Evolutionary conservation across 192 early-diverging fungal species (phyloP).

Genomic region (Neocallimastix lanati): DNA sequence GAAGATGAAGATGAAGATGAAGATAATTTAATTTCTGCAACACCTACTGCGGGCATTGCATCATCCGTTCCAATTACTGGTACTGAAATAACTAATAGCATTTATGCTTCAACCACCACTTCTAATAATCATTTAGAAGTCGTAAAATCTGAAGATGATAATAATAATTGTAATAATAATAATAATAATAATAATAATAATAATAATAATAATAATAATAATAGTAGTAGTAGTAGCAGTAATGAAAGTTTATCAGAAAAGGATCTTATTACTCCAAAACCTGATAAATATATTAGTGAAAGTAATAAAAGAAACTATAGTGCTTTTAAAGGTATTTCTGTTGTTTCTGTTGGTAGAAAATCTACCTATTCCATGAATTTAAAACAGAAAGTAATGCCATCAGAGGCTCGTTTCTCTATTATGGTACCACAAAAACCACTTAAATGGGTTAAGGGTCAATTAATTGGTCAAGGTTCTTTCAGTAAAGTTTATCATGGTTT

Average conservation of each 20-base stretch:
- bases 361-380: background rate
- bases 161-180: too few species aligned
- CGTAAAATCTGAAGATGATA: too few species aligned
- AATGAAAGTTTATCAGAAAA: background rate
- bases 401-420: background rate
- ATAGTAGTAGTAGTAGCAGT: too few species aligned
- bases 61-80: too few species aligned
- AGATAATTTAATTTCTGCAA: too few species aligned
- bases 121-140: too few species aligned
- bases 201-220: too few species aligned
- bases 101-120: too few species aligned
- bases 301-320: background rate
- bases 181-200: too few species aligned
- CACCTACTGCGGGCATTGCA: too few species aligned
- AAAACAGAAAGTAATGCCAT: background rate
- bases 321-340: background rate
- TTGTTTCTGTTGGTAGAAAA: background rate
- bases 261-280: background rate
- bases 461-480: slow-evolving; percentile 93
- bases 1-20: too few species aligned
- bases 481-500: slow-evolving; percentile 83
- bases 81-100: too few species aligned
- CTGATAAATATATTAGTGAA: background rate
- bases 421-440: slow-evolving; percentile 4
- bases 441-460: slow-evolving; percentile 67